Evolutionary conservation across 352 stramenopile species (phyloP).

Genomic region (Phytopythium cucurbitacearum): DNA sequence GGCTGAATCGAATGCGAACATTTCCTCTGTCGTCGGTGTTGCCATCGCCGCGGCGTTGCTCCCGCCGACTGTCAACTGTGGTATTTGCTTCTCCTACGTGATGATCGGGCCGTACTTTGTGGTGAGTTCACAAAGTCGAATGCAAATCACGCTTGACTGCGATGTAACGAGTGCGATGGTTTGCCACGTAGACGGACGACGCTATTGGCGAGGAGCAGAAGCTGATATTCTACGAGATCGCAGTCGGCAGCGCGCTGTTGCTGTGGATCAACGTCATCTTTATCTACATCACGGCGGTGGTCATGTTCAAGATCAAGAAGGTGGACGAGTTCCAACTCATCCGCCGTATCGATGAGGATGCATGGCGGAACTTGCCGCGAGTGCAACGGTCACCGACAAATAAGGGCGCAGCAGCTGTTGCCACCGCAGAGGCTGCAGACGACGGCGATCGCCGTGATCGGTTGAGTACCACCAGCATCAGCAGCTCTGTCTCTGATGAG

Average conservation of each 20-base stretch:
- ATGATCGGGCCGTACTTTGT: constrained; percentile 84
- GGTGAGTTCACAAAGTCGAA: constrained; percentile 18
- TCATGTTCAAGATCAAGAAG: constrained; percentile 89
- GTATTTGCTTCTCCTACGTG: constrained; percentile 86
- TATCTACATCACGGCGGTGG: constrained; percentile 81
- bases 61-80: constrained; percentile 81
- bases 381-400: constrained; percentile 58
- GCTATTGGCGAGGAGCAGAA: constrained; percentile 80
- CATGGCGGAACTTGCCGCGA: constrained; percentile 77
- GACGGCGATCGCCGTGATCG: constrained; percentile 12
- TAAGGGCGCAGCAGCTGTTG: constrained; percentile 4
- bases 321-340: constrained; percentile 84
- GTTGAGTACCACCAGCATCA: constrained; percentile 37
- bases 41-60: constrained; percentile 82
- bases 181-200: constrained; percentile 42
- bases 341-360: constrained; percentile 62
- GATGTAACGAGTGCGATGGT: not conserved
- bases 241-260: constrained; percentile 74
- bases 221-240: constrained; percentile 85
- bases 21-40: constrained; percentile 86
- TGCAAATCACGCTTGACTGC: no score
- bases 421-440: not conserved
- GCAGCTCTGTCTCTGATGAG: constrained; percentile 20
- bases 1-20: constrained; percentile 84
- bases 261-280: constrained; percentile 88